Evolutionary conservation across 331 rosid species (phyloP), one percentile per base, ranked within the genome.

Genomic region (Pyracantha coccinea): DNA sequence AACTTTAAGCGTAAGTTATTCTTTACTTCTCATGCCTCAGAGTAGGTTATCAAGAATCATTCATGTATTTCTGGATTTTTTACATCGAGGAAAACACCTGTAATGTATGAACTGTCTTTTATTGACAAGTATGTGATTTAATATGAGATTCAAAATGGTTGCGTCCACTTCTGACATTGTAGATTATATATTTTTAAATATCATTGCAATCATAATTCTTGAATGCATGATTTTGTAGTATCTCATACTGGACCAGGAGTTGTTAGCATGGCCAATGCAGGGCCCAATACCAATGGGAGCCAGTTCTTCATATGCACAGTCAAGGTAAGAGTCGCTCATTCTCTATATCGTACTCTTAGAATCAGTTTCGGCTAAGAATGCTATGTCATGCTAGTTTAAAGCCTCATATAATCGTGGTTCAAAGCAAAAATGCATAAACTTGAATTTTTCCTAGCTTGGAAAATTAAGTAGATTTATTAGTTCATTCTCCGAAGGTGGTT

Each of bases 181-280:
- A 45, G 32, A 0, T 6, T 28, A 58, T 50, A n/a, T 75, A 38
- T 57, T 61, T 21, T 55, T 50, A 28, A 33, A 61, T 61, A 55
- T 68, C 61, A n/a, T 65, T 74, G 73, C 63, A 58, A 31, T 33
- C 76, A 69, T 77, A 72, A 64, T 72, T n/a, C 76, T 78, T 72
- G 58, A 65, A 64, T 70, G 23, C 70, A 38, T 58, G 71, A 66
- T 50, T 86, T 75, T 84, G 77, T 75, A 93, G 98, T 94, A 82
- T 71, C 88, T 67, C 97, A 92, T 74, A 73, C 82, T 64, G 96
- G 99, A 73, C 92, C 97, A 0, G 99, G 99, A 79, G 81, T 86
- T 79, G 82, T 94, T 69, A 94, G 99, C 89, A 94, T 94, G 99
- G 97, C 99, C 71, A 94, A 94, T 85, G 97, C 99, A 35, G 99